A percentile compares a stretch with the other conserved stretches of the same genome.
phyloP scores from a whole-genome alignment of 192 early-diverging fungal genomes.

The Coemansia sp. region DNA sequence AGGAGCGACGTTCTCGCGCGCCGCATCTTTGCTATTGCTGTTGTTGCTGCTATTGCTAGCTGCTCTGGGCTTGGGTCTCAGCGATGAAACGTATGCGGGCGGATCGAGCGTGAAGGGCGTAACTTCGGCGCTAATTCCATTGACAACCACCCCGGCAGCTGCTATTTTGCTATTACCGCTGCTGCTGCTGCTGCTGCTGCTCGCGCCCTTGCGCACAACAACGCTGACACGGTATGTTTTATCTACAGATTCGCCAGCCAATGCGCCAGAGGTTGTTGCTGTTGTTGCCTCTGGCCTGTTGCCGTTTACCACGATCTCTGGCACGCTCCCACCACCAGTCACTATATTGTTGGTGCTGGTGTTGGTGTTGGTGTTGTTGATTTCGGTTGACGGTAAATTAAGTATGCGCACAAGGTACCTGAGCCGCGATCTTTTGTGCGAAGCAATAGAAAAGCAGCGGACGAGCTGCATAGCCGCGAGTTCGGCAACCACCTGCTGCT shows the following conservation, averaged over 20 bases:
- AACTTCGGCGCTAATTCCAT: conserved; percentile 18
- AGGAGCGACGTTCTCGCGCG: neutral
- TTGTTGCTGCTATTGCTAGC: neutral
- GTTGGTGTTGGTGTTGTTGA: neutral
- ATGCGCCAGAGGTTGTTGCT: neutral
- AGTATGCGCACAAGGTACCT: conserved; percentile 49
- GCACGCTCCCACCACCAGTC: neutral
- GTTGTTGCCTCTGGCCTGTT: no score
- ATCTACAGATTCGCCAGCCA: conserved; percentile 1
- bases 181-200: neutral
- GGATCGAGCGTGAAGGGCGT: conserved; percentile 37
- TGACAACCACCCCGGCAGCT: conserved; percentile 22
- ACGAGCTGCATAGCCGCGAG: conserved; percentile 33
- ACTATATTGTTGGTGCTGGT: neutral
- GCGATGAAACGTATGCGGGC: neutral
- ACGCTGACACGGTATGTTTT: conserved; percentile 23
- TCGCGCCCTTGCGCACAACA: conserved; percentile 22
- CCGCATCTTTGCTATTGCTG: neutral
- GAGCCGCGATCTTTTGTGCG: conserved; percentile 17
- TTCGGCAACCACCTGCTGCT: conserved; percentile 10
- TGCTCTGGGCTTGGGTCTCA: conserved; percentile 4
- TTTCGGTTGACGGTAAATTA: conserved; percentile 19
- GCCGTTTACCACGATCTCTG: neutral
- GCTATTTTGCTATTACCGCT: no score
- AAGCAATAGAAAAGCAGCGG: conserved; percentile 34